Evolutionary conservation across 495 filamentous ascomycete species (phyloP).

Genomic region (Aspergillus mulundensis): DNA sequence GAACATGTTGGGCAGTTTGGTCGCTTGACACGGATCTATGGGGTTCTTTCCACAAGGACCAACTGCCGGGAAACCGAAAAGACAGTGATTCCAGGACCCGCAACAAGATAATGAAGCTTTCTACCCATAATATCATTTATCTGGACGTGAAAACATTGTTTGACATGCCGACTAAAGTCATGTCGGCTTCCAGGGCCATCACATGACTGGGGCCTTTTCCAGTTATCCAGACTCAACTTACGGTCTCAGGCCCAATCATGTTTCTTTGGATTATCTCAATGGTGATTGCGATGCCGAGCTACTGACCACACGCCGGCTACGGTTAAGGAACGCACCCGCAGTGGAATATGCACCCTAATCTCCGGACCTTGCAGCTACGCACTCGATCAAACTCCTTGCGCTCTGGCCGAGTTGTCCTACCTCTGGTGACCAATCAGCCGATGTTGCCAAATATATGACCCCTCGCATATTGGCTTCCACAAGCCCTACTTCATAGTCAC

Average conservation of each 20-base stretch:
- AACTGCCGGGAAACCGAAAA: too few relatives aligned
- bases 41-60: too few relatives aligned
- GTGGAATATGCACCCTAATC: background rate
- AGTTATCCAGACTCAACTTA: background rate
- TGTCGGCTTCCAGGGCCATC: background rate
- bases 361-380: background rate
- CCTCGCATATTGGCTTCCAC: conserved; percentile 1
- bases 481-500: conserved; percentile 6
- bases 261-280: background rate
- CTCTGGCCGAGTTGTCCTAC: background rate
- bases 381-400: background rate
- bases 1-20: too few relatives aligned
- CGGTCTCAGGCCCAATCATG: background rate
- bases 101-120: too few relatives aligned
- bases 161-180: too few relatives aligned
- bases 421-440: background rate
- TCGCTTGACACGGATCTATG: too few relatives aligned
- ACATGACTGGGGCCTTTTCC: too few relatives aligned
- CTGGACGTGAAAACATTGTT: too few relatives aligned
- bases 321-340: background rate
- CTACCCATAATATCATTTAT: too few relatives aligned
- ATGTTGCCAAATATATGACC: background rate
- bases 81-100: too few relatives aligned
- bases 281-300: background rate
- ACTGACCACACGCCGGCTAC: background rate